These are phyloP conservation scores for Hyphopichia buzzinii DNA, from an alignment of 1,139 yeast genomes.

Conservation along the genomic window DNA sequence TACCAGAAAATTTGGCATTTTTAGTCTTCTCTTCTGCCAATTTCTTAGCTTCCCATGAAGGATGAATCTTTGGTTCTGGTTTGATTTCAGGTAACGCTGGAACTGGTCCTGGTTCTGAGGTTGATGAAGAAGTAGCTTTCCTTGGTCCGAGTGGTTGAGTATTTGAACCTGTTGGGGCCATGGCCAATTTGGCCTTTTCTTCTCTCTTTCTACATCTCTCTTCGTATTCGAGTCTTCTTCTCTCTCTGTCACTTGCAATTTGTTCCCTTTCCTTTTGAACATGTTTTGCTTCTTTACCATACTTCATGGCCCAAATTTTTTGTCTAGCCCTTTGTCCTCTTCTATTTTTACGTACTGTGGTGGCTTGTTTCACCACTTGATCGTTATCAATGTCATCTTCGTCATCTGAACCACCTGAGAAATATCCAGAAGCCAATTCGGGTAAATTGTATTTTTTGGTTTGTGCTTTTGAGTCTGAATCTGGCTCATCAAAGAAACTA, in stretches of 20 bases:
- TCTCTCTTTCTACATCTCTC: conserved; percentile 69
- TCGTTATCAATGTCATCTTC: conserved; percentile 59
- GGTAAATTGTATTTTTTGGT: conserved; percentile 51
- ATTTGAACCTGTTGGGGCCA: conserved; percentile 37
- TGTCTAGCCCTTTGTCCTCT: conserved; percentile 98
- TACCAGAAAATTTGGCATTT: conserved; percentile 74
- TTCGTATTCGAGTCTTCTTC: conserved; percentile 64
- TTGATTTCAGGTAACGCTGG: conserved; percentile 5
- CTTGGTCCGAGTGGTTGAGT: conserved; percentile 40
- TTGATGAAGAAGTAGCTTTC: conserved; percentile 12
- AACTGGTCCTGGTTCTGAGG: conserved; percentile 8
- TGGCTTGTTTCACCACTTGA: conserved; percentile 54
- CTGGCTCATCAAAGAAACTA: conserved; percentile 34
- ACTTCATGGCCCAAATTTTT: conserved; percentile 91
- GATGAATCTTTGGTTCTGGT: conserved; percentile 56
- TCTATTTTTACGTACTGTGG: conserved; percentile 69
- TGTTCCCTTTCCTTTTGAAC: conserved; percentile 60
- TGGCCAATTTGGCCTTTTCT: conserved; percentile 43
- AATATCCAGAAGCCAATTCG: conserved; percentile 70
- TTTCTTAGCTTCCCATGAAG: conserved; percentile 93
- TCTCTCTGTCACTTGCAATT: conserved; percentile 52
- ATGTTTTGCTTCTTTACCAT: conserved; percentile 83
- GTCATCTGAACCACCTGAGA: conserved; percentile 73
- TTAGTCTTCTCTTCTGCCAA: conserved; percentile 64
- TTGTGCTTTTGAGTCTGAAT: conserved; percentile 13